A percentile compares a stretch with the other conserved stretches of the same genome.
Evolutionary conservation across 1,139 yeast species (phyloP).

Genomic region (Yamadazyma pseudoaaseri): DNA sequence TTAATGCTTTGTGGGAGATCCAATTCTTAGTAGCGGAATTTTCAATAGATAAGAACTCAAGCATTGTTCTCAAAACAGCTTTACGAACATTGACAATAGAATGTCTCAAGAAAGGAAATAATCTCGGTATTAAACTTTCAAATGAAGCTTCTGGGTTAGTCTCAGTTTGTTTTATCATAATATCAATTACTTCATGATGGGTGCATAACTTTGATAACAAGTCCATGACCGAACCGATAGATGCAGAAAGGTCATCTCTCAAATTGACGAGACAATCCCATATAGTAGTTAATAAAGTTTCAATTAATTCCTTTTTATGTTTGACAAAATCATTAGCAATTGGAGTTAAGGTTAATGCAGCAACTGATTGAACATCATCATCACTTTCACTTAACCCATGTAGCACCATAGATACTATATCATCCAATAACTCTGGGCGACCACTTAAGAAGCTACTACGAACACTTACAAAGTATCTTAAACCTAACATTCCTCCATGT

Average conservation of each 20-base stretch:
- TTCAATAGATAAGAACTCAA: constrained; percentile 71
- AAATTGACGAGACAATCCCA: constrained; percentile 87
- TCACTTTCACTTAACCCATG: constrained; percentile 83
- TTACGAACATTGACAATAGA: constrained; percentile 89
- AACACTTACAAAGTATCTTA: constrained; percentile 88
- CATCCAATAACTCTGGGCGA: constrained; percentile 59
- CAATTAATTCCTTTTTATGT: constrained; percentile 59
- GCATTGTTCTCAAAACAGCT: constrained; percentile 79
- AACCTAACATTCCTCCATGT: constrained; percentile 96
- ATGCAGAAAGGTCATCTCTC: constrained; percentile 89
- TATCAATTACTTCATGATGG: constrained; percentile 71
- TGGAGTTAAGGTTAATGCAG: constrained; percentile 91
- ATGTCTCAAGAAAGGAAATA: constrained; percentile 91
- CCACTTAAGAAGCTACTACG: constrained; percentile 72
- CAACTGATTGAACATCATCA: constrained; percentile 96
- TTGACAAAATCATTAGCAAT: constrained; percentile 82
- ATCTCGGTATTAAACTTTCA: constrained; percentile 78
- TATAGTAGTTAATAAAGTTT: constrained; percentile 66
- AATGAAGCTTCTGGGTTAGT: constrained; percentile 54
- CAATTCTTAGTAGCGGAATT: constrained; percentile 69
- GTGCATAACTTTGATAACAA: constrained; percentile 84
- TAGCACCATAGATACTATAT: constrained; percentile 79
- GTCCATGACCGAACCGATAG: constrained; percentile 97
- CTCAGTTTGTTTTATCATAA: constrained; percentile 64
- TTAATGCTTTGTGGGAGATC: constrained; percentile 70